Percentiles rank a stretch among this genome's conserved stretches.
These are phyloP conservation scores for Parastagonospora nodorum DNA, from an alignment of 2,329 filamentous ascomycete species.

Conservation along the genomic window DNA sequence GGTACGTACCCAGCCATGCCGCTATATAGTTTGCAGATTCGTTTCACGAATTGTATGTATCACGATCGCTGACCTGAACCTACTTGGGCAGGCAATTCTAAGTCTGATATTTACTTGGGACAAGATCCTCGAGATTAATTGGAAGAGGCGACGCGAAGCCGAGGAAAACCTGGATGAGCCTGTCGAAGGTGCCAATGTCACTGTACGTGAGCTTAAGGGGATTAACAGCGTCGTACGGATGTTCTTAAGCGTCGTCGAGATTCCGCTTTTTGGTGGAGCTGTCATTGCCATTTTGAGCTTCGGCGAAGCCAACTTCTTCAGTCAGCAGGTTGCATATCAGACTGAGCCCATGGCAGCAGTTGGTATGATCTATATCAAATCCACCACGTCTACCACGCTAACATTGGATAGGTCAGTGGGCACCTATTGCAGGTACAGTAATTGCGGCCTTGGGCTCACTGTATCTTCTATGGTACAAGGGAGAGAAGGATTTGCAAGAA, in stretches of 20 bases:
- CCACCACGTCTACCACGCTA: neutral
- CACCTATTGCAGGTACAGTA: conserved; percentile 62
- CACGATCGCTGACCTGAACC: neutral
- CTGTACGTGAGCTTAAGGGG: conserved; percentile 54
- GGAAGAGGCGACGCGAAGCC: conserved; percentile 54
- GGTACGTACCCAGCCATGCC: conserved; percentile 21
- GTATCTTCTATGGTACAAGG: conserved; percentile 55
- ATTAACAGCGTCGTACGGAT: conserved; percentile 45
- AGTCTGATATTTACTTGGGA: conserved; percentile 67
- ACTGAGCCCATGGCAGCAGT: conserved; percentile 67
- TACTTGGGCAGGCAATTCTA: conserved; percentile 51
- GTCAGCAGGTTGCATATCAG: conserved; percentile 59
- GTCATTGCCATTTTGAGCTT: conserved; percentile 64
- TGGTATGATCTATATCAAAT: conserved; percentile 37
- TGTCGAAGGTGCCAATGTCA: conserved; percentile 62
- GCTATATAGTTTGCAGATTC: neutral
- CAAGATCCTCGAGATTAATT: conserved; percentile 67
- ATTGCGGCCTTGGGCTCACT: conserved; percentile 65
- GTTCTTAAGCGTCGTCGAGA: conserved; percentile 54
- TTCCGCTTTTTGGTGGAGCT: conserved; percentile 63
- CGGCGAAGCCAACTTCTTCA: conserved; percentile 70
- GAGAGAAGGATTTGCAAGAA: conserved; percentile 32
- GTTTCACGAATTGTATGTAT: neutral
- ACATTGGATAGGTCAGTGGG: conserved; percentile 56
- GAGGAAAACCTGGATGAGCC: conserved; percentile 43